Base-by-base conservation (phyloP, 805 yeast species). In the Metschnikowia arizonensis region DNA sequence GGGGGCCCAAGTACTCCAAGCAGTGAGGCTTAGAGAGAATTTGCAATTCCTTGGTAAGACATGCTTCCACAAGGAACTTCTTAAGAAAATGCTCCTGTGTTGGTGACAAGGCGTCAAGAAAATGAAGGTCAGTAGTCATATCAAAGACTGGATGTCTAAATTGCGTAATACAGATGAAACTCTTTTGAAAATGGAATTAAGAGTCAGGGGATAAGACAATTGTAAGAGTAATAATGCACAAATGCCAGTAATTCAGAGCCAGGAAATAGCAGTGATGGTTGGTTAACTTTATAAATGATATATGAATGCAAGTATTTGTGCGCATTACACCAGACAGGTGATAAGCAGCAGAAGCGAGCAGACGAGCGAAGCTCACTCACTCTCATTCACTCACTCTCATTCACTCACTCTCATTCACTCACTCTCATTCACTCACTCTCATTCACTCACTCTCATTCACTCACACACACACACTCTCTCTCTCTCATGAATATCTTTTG, bases 11-110 rank as follows among this genome's bases (percentile, higher is more conserved):
- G 41, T 76, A 66, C 32, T 85, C 71, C 33, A 91, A 68, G 10
- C 89, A 83, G 15, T 77, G 67, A 26, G 81, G 78, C 48, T 81
- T 79, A 49, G 81, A 76, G 33, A 89, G 64, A 18, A 61, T 62
- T 24, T 69, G 76, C 33, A 88, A 69, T 61, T 91, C 99, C 4
- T 72, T 59, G 10, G 74, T 72, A 26, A 89, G 65, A 57, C 85
- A 78, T 10, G 76, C 69, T 50, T 78, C 76, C 23, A 91, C 66
- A 14, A 91, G 72, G 64, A 87, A 90, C 56, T 95, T 81, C 63
- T 91, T 91, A 44, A 93, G 73, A 62, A 85, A 86, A 58, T 91
- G 97, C 63, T 88, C 96, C 61, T 90, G 88, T 0, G 77, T 71
- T 2, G 90, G 79, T 11, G 79, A 64, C 38, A 84, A 49, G 32